These are phyloP conservation scores for Copromyces sp. DNA, from an alignment of 495 filamentous ascomycete genomes.

Conservation along the genomic window DNA sequence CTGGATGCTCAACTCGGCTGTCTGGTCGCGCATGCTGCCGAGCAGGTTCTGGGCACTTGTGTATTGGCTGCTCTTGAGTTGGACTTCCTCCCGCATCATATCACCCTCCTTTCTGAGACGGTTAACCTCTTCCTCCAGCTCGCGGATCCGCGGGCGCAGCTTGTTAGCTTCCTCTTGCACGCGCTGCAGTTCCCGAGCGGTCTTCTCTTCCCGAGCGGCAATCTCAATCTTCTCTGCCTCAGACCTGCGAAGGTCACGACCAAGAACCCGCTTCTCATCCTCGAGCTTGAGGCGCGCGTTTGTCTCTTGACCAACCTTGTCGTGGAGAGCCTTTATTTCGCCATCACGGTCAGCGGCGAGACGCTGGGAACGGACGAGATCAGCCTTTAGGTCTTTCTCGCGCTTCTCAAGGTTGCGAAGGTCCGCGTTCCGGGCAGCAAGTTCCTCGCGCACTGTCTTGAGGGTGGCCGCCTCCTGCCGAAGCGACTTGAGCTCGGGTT, in stretches of 20 bases:
- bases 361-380: slow-evolving; percentile 58
- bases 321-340: slow-evolving; percentile 66
- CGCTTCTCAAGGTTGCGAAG: slow-evolving; percentile 64
- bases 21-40: slow-evolving; percentile 86
- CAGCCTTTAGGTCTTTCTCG: slow-evolving; percentile 68
- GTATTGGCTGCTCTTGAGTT: slow-evolving; percentile 78
- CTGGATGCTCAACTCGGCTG: slow-evolving; percentile 77
- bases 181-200: slow-evolving; percentile 54
- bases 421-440: slow-evolving; percentile 56
- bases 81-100: slow-evolving; percentile 67
- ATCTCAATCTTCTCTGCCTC: slow-evolving; percentile 72
- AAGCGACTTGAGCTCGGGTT: slow-evolving; percentile 71
- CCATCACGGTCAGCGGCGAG: slow-evolving; percentile 59
- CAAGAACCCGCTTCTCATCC: slow-evolving; percentile 57
- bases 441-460: slow-evolving; percentile 59
- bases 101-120: slow-evolving; percentile 54
- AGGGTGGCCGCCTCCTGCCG: slow-evolving; percentile 65
- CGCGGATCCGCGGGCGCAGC: slow-evolving; percentile 51
- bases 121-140: slow-evolving; percentile 60
- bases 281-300: slow-evolving; percentile 62
- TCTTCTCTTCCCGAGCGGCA: slow-evolving; percentile 58
- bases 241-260: slow-evolving; percentile 62
- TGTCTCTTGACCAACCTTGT: slow-evolving; percentile 65
- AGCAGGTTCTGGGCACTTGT: slow-evolving; percentile 75
- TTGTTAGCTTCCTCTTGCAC: slow-evolving; percentile 57